phyloP scores from a whole-genome alignment of 2,329 filamentous ascomycete genomes.

The Nakataea oryzae region DNA sequence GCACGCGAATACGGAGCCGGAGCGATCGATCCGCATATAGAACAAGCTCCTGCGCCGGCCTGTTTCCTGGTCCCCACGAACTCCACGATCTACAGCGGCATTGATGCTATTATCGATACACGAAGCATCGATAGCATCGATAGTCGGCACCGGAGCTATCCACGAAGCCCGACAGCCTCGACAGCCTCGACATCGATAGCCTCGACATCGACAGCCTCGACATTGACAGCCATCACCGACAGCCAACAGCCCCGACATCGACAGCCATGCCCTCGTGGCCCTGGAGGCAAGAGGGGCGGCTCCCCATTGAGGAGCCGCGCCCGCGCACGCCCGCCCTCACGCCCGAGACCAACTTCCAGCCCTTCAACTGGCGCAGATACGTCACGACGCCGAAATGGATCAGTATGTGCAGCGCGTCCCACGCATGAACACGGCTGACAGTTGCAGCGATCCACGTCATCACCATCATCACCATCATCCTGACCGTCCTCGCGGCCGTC shows the following conservation, averaged over 20 bases:
- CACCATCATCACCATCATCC: constrained; percentile 15
- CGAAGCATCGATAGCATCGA: no score
- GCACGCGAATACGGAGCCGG: background rate
- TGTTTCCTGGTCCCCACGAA: background rate
- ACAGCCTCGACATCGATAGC: no score
- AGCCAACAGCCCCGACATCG: no score
- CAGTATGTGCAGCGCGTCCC: no score
- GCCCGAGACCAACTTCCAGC: background rate
- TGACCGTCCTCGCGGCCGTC: constrained; percentile 22
- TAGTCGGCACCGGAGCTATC: background rate
- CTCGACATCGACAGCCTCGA: no score
- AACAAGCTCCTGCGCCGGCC: background rate
- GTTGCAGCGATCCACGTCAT: constrained; percentile 18
- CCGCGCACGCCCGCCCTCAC: background rate
- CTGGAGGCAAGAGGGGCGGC: background rate
- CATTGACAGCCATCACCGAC: no score
- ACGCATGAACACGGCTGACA: no score
- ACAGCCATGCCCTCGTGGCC: background rate
- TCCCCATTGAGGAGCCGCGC: background rate
- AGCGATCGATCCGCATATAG: background rate
- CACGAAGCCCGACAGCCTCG: background rate
- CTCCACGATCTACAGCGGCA: no score
- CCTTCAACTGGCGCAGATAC: background rate
- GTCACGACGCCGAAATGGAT: background rate
- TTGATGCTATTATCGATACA: no score